These are phyloP conservation scores for Coffea eugenioides DNA, from an alignment of 257 asterid species.

Conservation along the genomic window DNA sequence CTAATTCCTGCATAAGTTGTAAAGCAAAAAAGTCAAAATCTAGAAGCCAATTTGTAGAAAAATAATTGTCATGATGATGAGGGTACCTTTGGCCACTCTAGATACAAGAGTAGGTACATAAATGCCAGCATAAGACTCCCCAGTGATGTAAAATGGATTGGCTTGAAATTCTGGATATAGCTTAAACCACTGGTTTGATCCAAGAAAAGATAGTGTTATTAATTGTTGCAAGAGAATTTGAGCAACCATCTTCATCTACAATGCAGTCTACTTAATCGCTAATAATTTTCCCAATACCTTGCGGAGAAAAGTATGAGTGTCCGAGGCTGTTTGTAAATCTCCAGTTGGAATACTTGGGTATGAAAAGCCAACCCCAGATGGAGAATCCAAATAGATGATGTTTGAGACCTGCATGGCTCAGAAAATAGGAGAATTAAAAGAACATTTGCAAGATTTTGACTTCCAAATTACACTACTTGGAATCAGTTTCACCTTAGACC, in stretches of 20 bases:
- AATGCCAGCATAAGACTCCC: slow-evolving; percentile 67
- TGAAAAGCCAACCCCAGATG: slow-evolving; percentile 63
- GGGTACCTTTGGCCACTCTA: slow-evolving; percentile 41
- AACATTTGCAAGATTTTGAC: background rate
- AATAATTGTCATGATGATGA: no score
- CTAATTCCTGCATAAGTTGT: slow-evolving; percentile 28
- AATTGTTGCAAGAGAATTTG: background rate
- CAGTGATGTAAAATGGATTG: slow-evolving; percentile 49
- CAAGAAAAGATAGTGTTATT: background rate
- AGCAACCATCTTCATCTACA: no score
- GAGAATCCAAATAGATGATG: slow-evolving; percentile 60
- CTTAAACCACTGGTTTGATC: slow-evolving; percentile 45
- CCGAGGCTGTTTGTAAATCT: slow-evolving; percentile 54
- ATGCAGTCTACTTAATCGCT: no score
- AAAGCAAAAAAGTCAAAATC: background rate
- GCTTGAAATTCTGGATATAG: slow-evolving; percentile 44
- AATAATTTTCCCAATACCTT: slow-evolving; percentile 28
- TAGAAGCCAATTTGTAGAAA: background rate
- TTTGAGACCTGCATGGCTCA: slow-evolving; percentile 37
- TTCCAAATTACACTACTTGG: slow-evolving; percentile 4
- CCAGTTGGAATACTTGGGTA: slow-evolving; percentile 35
- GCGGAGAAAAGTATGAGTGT: slow-evolving; percentile 53
- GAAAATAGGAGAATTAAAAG: background rate
- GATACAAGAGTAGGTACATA: slow-evolving; percentile 60
- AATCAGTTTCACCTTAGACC: slow-evolving; percentile 42